These are phyloP conservation scores for Phytophthora pini DNA, from an alignment of 352 stramenopile species.

Conservation along the genomic window DNA sequence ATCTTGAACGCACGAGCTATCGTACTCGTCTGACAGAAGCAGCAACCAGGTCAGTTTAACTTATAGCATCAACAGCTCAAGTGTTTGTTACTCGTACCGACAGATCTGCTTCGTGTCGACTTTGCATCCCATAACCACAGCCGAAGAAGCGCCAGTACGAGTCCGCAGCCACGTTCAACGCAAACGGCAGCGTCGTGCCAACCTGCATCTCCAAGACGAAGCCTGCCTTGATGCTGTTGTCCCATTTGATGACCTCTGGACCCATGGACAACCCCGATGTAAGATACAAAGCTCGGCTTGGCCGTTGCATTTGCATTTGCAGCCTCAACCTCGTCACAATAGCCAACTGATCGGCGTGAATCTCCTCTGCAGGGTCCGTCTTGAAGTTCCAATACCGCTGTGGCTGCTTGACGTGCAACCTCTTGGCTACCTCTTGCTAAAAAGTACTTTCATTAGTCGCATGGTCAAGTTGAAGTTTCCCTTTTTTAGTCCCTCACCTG, in stretches of 20 bases:
- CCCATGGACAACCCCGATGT: slow-evolving; percentile 16
- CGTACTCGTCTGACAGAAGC: slow-evolving; percentile 6
- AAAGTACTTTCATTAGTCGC: slow-evolving; percentile 23
- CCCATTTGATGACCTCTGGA: slow-evolving; percentile 11
- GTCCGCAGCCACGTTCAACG: slow-evolving; percentile 20
- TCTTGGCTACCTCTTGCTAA: slow-evolving; percentile 13
- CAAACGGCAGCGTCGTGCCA: slow-evolving; percentile 20
- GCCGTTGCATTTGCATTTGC: slow-evolving; percentile 1
- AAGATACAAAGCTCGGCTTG: slow-evolving; percentile 2
- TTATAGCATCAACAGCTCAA: no score
- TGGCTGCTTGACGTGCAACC: neutral
- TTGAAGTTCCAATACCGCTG: slow-evolving; percentile 7
- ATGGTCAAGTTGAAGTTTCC: slow-evolving; percentile 24
- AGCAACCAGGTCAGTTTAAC: neutral
- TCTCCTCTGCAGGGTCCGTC: slow-evolving; percentile 6
- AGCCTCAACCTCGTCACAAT: slow-evolving; percentile 12
- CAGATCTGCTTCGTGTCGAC: neutral
- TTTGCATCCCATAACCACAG: slow-evolving; percentile 7
- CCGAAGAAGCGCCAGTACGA: slow-evolving; percentile 29
- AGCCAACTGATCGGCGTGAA: slow-evolving; percentile 21
- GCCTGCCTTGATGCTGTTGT: slow-evolving; percentile 10
- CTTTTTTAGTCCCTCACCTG: slow-evolving; percentile 8
- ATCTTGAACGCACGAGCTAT: slow-evolving; percentile 18
- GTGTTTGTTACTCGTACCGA: slow-evolving; percentile 6
- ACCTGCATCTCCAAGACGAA: slow-evolving; percentile 9